Evolutionary conservation across 192 early-diverging fungal species (phyloP).

Genomic region (Powellomyces hirtus): DNA sequence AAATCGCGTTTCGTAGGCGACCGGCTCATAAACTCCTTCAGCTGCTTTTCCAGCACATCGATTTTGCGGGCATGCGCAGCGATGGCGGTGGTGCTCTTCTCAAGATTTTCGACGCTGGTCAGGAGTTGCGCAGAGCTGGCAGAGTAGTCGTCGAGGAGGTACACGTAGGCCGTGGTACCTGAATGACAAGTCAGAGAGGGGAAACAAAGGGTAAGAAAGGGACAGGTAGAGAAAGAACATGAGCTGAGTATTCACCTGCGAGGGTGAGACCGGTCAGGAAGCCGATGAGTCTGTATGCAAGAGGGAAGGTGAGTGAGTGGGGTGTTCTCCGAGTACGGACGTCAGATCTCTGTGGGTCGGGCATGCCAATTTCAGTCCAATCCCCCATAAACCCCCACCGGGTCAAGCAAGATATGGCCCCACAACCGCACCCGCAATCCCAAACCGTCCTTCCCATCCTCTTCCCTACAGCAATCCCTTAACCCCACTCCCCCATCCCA

Average conservation of each 20-base stretch:
- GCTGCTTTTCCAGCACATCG: constrained; percentile 67
- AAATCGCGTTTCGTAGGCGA: constrained; percentile 59
- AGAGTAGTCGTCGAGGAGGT: constrained; percentile 85
- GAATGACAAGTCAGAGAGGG: neutral
- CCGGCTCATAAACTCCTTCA: constrained; percentile 52
- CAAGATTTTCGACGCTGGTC: constrained; percentile 75
- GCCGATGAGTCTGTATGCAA: constrained; percentile 7
- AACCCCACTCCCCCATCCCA: neutral
- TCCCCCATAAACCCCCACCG: too few species aligned
- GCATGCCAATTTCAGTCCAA: too few species aligned
- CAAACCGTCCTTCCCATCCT: too few species aligned
- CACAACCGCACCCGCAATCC: too few species aligned
- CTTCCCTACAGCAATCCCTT: too few species aligned
- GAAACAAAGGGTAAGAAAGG: neutral
- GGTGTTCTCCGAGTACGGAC: neutral
- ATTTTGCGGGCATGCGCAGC: constrained; percentile 76
- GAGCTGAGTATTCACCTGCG: neutral
- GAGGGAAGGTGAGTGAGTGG: neutral
- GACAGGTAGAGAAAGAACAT: neutral
- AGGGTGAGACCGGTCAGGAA: constrained; percentile 24
- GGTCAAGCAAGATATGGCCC: too few species aligned
- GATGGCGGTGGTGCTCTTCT: constrained; percentile 72
- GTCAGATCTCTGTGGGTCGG: neutral
- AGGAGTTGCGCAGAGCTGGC: constrained; percentile 67
- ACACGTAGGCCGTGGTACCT: constrained; percentile 65